Evolutionary conservation across 129 eudicot genomes (phyloP).

Genomic region (Daucus carota): DH1_v3.0 NC_030381.2:49699001-49699500

Average conservation of each 20-base stretch:
- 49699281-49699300: conserved; percentile 88
- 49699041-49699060: conserved; percentile 41
- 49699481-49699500: conserved; percentile 87
- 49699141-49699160: conserved; percentile 50
- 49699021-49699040: conserved; percentile 52
- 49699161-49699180: conserved; percentile 61
- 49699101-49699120: not conserved
- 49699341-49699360: conserved; percentile 77
- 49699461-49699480: conserved; percentile 52
- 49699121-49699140: not conserved
- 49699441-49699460: conserved; percentile 71
- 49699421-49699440: conserved; percentile 86
- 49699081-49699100: too few species aligned
- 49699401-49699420: conserved; percentile 56
- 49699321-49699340: conserved; percentile 80
- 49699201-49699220: conserved; percentile 59
- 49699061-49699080: conserved; percentile 39
- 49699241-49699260: conserved; percentile 62
- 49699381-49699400: conserved; percentile 64
- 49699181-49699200: conserved; percentile 75
- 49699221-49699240: conserved; percentile 73
- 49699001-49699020: conserved; percentile 46
- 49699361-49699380: conserved; percentile 61
- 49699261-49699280: conserved; percentile 85
- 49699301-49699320: conserved; percentile 85